Percentiles rank a stretch among this genome's conserved stretches.
Conservation (phyloP, 495 filamentous ascomycete species). For the Hypoxylon subgilvum region DNA sequence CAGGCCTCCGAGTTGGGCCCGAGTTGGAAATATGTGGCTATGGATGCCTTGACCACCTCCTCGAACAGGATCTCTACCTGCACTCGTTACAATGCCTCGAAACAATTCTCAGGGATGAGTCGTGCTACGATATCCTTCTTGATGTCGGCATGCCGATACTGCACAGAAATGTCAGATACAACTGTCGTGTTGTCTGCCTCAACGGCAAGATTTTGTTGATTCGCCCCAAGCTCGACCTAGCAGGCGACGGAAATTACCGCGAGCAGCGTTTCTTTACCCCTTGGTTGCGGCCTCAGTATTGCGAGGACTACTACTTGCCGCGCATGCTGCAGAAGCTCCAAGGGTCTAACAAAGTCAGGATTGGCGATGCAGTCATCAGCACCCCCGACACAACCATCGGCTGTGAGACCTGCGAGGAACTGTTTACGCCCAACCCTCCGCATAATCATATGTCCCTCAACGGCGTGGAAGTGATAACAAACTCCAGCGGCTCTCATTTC, state of each 20-base stretch:
- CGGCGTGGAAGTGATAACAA: conserved; percentile 79
- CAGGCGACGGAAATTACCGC: conserved; percentile 76
- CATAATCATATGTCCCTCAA: conserved; percentile 60
- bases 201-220: conserved; percentile 75
- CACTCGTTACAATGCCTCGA: conserved; percentile 71
- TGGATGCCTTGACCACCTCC: conserved; percentile 74
- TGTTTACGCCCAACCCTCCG: conserved; percentile 71
- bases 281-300: conserved; percentile 51
- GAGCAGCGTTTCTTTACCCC: conserved; percentile 70
- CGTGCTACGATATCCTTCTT: conserved; percentile 76
- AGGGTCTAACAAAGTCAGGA: conserved; percentile 65
- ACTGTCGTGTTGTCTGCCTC: conserved; percentile 72
- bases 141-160: conserved; percentile 75
- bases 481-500: conserved; percentile 72
- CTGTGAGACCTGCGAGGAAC: conserved; percentile 79
- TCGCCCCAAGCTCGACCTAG: conserved; percentile 73
- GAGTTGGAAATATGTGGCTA: conserved; percentile 64
- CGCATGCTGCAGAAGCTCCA: conserved; percentile 65
- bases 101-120: conserved; percentile 70
- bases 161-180: conserved; percentile 74
- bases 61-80: conserved; percentile 65
- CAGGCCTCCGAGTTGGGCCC: conserved; percentile 77
- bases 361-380: conserved; percentile 79
- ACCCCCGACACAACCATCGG: conserved; percentile 75
- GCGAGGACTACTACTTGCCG: conserved; percentile 79